These are phyloP conservation scores for Dioszegia hungarica DNA, from an alignment of 768 basidiomycete genomes.

Conservation along the genomic window DNA sequence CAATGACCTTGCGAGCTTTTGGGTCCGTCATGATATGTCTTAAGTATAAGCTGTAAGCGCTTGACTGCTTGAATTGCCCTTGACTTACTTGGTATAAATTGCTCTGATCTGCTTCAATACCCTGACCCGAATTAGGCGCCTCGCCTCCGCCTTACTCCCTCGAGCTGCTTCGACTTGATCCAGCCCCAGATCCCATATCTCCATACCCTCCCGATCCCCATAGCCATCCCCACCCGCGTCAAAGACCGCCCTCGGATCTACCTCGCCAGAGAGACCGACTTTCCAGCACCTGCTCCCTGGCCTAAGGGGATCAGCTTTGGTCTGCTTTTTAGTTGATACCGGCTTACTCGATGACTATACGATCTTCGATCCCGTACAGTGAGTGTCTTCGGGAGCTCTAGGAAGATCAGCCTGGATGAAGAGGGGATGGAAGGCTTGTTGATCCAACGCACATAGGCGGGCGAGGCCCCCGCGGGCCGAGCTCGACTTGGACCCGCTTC, in stretches of 20 bases:
- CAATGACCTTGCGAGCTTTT: conserved; percentile 87
- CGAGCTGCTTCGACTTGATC: conserved; percentile 15
- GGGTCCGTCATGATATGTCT: conserved; percentile 92
- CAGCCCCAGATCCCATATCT: conserved; percentile 43
- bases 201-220: conserved; percentile 7
- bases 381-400: conserved; percentile 65
- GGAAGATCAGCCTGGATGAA: background rate
- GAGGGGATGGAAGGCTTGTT: background rate
- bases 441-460: conserved; percentile 36
- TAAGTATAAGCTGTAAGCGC: conserved; percentile 11
- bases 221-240: too few relatives aligned
- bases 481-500: conserved; percentile 40
- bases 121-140: conserved; percentile 64
- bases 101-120: conserved; percentile 66
- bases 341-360: conserved; percentile 74
- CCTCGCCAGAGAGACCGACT: conserved; percentile 95
- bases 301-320: conserved; percentile 18
- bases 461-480: conserved; percentile 34
- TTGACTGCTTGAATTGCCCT: too few relatives aligned
- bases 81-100: conserved; percentile 73
- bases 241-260: conserved; percentile 83
- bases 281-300: conserved; percentile 93
- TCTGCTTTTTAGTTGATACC: background rate
- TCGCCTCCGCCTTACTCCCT: conserved; percentile 59
- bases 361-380: conserved; percentile 92